Evolutionary conservation across 2,329 filamentous ascomycete genomes (phyloP).

Genomic region (Teratosphaeria gauchensis): DNA sequence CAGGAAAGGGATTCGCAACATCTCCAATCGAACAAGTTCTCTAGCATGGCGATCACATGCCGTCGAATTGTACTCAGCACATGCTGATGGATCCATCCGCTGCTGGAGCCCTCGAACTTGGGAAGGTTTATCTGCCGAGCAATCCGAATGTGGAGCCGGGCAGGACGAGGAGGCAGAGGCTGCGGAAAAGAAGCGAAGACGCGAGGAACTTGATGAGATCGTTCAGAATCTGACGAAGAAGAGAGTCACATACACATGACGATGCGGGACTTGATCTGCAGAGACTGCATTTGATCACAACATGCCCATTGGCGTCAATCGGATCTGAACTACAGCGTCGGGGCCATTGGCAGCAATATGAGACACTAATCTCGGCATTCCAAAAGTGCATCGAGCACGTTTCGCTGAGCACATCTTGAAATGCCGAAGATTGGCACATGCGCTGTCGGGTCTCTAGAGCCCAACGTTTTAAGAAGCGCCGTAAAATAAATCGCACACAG

Average conservation of each 20-base stretch:
- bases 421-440: background rate
- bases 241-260: slow-evolving; percentile 29
- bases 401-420: background rate
- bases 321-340: background rate
- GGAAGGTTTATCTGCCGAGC: slow-evolving; percentile 34
- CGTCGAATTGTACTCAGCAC: slow-evolving; percentile 70
- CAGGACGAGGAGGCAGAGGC: slow-evolving; percentile 31
- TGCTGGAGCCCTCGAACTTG: slow-evolving; percentile 60
- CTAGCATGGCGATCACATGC: slow-evolving; percentile 65
- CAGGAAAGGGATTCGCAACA: slow-evolving; percentile 17
- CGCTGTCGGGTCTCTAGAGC: background rate
- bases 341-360: background rate
- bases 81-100: slow-evolving; percentile 74
- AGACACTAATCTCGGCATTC: background rate
- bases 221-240: slow-evolving; percentile 67
- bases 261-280: background rate
- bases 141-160: slow-evolving; percentile 31
- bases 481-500: background rate
- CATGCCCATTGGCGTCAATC: background rate
- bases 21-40: slow-evolving; percentile 54
- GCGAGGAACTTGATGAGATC: slow-evolving; percentile 69
- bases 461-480: background rate
- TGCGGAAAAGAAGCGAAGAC: slow-evolving; percentile 54
- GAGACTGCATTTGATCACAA: background rate
- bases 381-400: background rate